Percentiles rank a stretch among this genome's conserved stretches.
Conservation (phyloP, 2,329 filamentous ascomycete species). For the Diaporthe sp. region DNA sequence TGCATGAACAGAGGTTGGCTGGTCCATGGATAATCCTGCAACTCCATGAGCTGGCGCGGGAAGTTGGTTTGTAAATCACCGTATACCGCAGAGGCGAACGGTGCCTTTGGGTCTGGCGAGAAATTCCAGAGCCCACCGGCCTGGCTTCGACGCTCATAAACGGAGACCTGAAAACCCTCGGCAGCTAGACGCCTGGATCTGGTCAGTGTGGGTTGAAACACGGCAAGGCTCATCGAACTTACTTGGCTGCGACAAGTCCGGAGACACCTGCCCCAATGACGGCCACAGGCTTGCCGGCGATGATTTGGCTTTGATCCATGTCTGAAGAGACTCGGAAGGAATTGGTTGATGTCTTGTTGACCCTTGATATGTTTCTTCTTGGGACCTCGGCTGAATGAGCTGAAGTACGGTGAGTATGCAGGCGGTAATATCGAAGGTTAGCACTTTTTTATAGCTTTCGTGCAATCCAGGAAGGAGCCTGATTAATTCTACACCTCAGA, state of each 20-base stretch:
- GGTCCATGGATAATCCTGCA: constrained; percentile 19
- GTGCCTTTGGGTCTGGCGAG: not conserved
- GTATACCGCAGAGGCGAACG: constrained; percentile 22
- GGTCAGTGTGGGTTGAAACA: not conserved
- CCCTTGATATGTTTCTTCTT: not conserved
- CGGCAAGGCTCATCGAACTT: not conserved
- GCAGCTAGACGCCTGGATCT: not conserved
- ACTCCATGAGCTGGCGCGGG: constrained; percentile 32
- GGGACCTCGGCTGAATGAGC: not conserved
- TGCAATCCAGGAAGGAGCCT: no score
- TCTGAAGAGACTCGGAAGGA: not conserved
- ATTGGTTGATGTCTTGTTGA: no score
- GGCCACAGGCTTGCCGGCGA: not conserved
- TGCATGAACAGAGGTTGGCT: constrained; percentile 19
- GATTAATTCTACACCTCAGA: not conserved
- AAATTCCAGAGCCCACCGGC: constrained; percentile 27
- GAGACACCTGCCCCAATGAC: constrained; percentile 31
- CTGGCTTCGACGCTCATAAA: constrained; percentile 7
- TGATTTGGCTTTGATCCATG: not conserved
- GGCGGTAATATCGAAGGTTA: not conserved
- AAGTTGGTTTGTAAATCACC: constrained; percentile 21
- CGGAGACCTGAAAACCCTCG: not conserved
- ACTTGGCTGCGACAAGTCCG: constrained; percentile 10
- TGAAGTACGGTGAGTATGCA: no score
- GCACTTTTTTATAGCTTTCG: not conserved